Evolutionary conservation across 1,284 basidiomycete genomes (phyloP), one percentile per base, ranked within the genome.

Genomic region (Ceratobasidium sp.): DNA sequence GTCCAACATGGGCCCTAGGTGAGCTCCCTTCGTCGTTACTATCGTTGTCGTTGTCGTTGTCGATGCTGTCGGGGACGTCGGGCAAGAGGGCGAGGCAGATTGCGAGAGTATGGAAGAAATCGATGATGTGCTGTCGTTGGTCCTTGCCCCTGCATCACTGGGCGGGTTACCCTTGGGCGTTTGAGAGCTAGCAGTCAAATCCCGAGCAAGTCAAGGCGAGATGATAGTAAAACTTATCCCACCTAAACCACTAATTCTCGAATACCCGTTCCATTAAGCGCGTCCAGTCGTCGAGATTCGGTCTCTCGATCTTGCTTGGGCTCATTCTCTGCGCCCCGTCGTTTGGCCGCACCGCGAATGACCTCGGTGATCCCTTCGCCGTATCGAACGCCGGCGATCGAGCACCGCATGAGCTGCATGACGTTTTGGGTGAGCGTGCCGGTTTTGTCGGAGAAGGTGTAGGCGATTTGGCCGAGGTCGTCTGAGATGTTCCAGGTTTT

Each of bases 401-500:
- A 97, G 82, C 96, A 98, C 84, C 96, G 96, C 84, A 98, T 96
- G 86, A 98, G 98, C 87, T 98, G 97, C 97, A 99, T 99, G 81
- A 98, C 87, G 85, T 97, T 99, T 85, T 98, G 96, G 2, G 96
- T 98, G 75, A 98, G 90, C 1, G 96, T 98, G 17, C 96, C 96
- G 0, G 96, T 98, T 88, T 99, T 99, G 90, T 99, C 97, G 5
- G 95, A 96, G 86, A 99, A 98, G 81, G 98, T 89, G 85, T 98
- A 99, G 87, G 98, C 97, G 85, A 98, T 98, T 86, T 98, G 97
- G 38, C 97, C 97, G 0, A 99, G 91, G 85, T 98, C 97, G 84
- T 98, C 97, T 1, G 96, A 97, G 81, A 99, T 97, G 84, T 97
- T 97, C 97, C 97, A 98, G 15, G 96, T 97, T 86, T 99, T 99